phyloP scores from a whole-genome alignment of 1,284 basidiomycete genomes.

The Tilletia horrida region DNA sequence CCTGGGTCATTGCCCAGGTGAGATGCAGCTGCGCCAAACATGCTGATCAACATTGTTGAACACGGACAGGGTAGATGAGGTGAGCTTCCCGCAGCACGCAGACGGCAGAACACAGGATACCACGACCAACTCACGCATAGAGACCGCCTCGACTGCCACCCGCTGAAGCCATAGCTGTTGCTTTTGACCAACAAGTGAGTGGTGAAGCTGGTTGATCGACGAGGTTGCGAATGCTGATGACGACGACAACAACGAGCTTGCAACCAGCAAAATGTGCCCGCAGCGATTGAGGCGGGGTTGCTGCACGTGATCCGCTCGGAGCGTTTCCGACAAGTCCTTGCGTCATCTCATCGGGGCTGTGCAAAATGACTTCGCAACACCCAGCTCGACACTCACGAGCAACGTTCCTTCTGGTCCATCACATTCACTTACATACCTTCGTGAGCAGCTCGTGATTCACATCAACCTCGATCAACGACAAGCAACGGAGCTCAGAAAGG shows the following conservation, averaged over 20 bases:
- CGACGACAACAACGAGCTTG: background rate
- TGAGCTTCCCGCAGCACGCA: background rate
- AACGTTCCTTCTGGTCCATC: background rate
- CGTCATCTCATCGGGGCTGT: too few relatives aligned
- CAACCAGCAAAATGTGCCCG: too few relatives aligned
- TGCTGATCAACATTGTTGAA: slow-evolving; percentile 25
- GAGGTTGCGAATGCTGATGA: too few relatives aligned
- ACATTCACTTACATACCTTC: too few relatives aligned
- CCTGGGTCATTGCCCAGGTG: slow-evolving; percentile 18
- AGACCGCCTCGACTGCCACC: background rate
- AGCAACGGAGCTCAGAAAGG: background rate
- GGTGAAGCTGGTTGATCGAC: too few relatives aligned
- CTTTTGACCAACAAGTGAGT: background rate
- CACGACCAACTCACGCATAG: slow-evolving; percentile 11
- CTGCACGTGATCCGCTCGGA: too few relatives aligned
- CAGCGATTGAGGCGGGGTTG: too few relatives aligned
- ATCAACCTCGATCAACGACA: background rate
- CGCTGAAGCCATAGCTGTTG: slow-evolving; percentile 11
- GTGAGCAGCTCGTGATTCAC: too few relatives aligned
- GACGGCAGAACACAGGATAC: background rate
- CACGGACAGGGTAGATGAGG: background rate
- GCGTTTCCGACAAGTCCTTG: too few relatives aligned
- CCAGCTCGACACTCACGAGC: background rate
- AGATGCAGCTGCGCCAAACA: slow-evolving; percentile 44
- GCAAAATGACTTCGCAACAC: background rate